Evolutionary conservation across 768 basidiomycete genomes (phyloP), one percentile per base, ranked within the genome.

Genomic region (Suillus subluteus): DNA sequence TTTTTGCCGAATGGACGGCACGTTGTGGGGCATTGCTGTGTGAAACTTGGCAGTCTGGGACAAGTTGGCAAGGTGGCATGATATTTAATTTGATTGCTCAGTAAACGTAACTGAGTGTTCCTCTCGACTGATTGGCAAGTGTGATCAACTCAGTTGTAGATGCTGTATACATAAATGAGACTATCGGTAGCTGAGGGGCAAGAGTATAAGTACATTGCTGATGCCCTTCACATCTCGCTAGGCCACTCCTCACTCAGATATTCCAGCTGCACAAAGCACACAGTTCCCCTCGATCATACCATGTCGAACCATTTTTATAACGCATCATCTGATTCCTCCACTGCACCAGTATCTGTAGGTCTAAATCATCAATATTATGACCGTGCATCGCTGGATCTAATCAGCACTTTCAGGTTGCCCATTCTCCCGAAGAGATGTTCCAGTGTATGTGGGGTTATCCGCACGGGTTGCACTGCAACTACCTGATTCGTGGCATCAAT

Each of bases 401-500:
- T 37, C 11, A 35, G 1, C 12, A 13, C 6, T n/a, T 37, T 56
- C 55, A 56, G 55, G 21, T 35, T 35, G 21, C 55, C 37, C 55
- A 56, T 56, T 37, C 21, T n/a, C 21, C 6, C 12, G 55, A 35
- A 56, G 55, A 56, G 35, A n/a, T 13, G 21, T 56, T 56, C 55
- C 55, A 37, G 35, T 56, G 55, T 12, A 56, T 56, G 55, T 56
- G 55, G 55, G 55, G 55, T 37, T 56, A 56, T 37, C 35, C 32
- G 26, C 16, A 41, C 15, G 40, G 40, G 3, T 18, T 59, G 16
- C 58, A 59, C 11, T 59, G 58, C 26, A 41, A 59, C 58, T 9
- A 30, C 40, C 30, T 59, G 26, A 16, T 59, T 59, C 23, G 15
- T 18, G 58, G 58, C 15, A 5, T 12, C 23, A 3, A 59, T 6